Conservation (phyloP, 2,329 filamentous ascomycete genomes). For the Xylariaceae sp. region DNA sequence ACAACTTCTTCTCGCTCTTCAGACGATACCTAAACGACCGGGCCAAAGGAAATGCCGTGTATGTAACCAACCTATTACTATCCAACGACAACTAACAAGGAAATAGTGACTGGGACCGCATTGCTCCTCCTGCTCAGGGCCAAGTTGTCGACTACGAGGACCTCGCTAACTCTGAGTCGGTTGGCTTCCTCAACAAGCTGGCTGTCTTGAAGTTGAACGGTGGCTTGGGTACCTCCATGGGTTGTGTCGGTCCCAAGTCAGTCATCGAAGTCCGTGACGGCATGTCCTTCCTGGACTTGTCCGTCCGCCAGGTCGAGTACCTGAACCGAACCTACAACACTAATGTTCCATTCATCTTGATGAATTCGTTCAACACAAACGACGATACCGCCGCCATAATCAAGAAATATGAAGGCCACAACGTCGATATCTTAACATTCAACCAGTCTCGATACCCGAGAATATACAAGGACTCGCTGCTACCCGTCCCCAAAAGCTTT, state of each 20-base stretch:
- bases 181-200: constrained; percentile 93
- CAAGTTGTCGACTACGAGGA: constrained; percentile 95
- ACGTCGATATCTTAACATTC: constrained; percentile 99
- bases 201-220: constrained; percentile 99
- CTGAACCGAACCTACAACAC: constrained; percentile 96
- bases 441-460: constrained; percentile 98
- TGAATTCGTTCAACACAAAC: constrained; percentile 99
- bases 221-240: constrained; percentile 99
- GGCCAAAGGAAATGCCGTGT: constrained; percentile 91
- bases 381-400: constrained; percentile 97
- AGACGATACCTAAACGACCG: constrained; percentile 97
- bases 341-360: constrained; percentile 96
- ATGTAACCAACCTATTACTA: constrained; percentile 33
- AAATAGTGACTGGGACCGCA: constrained; percentile 87
- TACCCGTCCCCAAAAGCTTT: constrained; percentile 86
- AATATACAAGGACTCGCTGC: constrained; percentile 95
- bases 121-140: constrained; percentile 83
- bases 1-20: constrained; percentile 99
- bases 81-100: constrained; percentile 12
- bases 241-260: constrained; percentile 97
- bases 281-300: constrained; percentile 99
- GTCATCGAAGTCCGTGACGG: constrained; percentile 99
- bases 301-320: constrained; percentile 97
- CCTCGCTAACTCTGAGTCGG: constrained; percentile 81
- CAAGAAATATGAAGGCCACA: constrained; percentile 99